Evolutionary conservation across 2,329 filamentous ascomycete species (phyloP).

Genomic region (Bipolaris cookei): DNA sequence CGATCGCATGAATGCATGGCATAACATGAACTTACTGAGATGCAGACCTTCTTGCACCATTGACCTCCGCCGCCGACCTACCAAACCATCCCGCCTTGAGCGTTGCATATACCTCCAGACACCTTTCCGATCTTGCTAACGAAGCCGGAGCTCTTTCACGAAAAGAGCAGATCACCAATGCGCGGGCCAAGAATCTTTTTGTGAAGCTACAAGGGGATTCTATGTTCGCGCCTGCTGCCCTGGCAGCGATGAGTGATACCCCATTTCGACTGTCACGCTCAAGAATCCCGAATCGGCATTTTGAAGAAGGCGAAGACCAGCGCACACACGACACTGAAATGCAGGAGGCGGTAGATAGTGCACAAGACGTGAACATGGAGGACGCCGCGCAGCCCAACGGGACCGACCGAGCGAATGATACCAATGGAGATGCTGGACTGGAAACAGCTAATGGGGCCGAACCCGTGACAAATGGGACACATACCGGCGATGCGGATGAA

Average conservation of each 20-base stretch:
- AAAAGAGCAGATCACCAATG: slow-evolving; percentile 74
- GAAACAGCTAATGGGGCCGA: slow-evolving; percentile 27
- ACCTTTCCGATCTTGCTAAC: slow-evolving; percentile 71
- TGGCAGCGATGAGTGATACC: slow-evolving; percentile 55
- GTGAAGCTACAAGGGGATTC: slow-evolving; percentile 77
- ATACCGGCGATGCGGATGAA: slow-evolving; percentile 19
- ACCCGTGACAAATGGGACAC: slow-evolving; percentile 32
- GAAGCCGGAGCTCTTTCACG: slow-evolving; percentile 75
- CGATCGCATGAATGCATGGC: not conserved
- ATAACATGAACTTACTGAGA: slow-evolving; percentile 35
- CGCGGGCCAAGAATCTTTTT: slow-evolving; percentile 75
- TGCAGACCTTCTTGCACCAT: slow-evolving; percentile 73
- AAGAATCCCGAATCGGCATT: slow-evolving; percentile 16
- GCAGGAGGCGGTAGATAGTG: slow-evolving; percentile 20
- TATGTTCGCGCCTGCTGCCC: slow-evolving; percentile 65
- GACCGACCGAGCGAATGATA: slow-evolving; percentile 9
- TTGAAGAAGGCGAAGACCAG: slow-evolving; percentile 18
- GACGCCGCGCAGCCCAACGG: slow-evolving; percentile 31
- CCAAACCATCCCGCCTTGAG: slow-evolving; percentile 76
- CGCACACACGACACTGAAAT: slow-evolving; percentile 18
- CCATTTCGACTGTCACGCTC: slow-evolving; percentile 28
- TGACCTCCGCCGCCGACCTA: slow-evolving; percentile 76
- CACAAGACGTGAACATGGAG: slow-evolving; percentile 40
- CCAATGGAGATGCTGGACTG: slow-evolving; percentile 17
- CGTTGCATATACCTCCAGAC: slow-evolving; percentile 74